Evolutionary conservation across 1,139 yeast genomes (phyloP), one percentile per base, ranked within the genome.

Genomic region (Hanseniaspora gamundiae): DNA sequence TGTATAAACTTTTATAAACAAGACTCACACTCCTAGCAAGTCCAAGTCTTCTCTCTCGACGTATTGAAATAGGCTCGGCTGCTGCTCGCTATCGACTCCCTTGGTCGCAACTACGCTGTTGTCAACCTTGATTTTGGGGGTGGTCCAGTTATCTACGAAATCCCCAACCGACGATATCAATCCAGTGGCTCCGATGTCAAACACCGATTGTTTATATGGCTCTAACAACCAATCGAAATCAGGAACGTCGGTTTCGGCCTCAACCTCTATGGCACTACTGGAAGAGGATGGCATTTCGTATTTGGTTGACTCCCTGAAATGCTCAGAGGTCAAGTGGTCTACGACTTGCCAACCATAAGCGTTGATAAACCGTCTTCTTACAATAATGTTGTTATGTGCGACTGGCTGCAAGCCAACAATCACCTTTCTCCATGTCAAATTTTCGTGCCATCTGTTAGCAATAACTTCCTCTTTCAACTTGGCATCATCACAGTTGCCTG

Each of bases 301-400:
- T 16, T 9, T 17, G 3, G 54, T 51, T 31, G 45, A 45, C 2
- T 30, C 29, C 20, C 68, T 67, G 58, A 84, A 84, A 61, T 83
- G 93, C 45, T 75, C 71, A 16, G 70, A 64, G 1, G 82, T 84
- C 50, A 91, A 55, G 61, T 91, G 96, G 43, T 82, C 84, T 30
- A 91, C 71, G 0, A 87, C 95, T 0, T 85, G 87, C 95, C 97
- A 88, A 1, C 99, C 99, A 63, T 82, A 87, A 0, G 96, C 94
- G 65, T 91, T 91, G 10, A 94, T 80, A 67, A 85, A 91, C 48
- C 88, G 66, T 53, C 99, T 69, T 50, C 99, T 67, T 1, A 91
- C 98, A 29, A 85, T 71, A 42, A 91, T 88, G 55, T 88, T 93
- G 58, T 91, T 91, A 57, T 91, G 99, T 0, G 99, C 95, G 62